Evolutionary conservation across 2,329 filamentous ascomycete genomes (phyloP).

Genomic region (Alternaria rosae): DNA sequence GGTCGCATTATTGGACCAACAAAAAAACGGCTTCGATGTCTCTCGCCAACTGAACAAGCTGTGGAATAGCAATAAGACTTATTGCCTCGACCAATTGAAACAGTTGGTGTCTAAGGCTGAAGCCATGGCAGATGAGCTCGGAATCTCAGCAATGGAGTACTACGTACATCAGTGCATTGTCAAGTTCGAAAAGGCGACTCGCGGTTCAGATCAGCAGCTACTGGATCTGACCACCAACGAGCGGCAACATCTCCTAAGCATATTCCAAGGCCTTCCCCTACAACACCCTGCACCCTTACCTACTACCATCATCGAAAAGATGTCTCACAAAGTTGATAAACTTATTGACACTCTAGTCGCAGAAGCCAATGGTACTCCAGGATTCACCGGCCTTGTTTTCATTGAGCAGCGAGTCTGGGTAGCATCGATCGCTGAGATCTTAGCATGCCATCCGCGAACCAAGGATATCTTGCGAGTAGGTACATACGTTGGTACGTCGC

Average conservation of each 20-base stretch:
- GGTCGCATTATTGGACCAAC: slow-evolving; percentile 37
- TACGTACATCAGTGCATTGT: slow-evolving; percentile 50
- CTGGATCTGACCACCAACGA: slow-evolving; percentile 46
- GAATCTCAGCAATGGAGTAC: slow-evolving; percentile 47
- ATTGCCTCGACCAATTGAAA: slow-evolving; percentile 50
- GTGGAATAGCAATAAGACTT: slow-evolving; percentile 46
- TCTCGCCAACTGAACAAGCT: slow-evolving; percentile 36
- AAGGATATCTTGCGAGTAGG: slow-evolving; percentile 50
- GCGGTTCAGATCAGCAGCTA: slow-evolving; percentile 27
- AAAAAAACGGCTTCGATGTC: slow-evolving; percentile 30
- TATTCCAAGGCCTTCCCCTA: slow-evolving; percentile 28
- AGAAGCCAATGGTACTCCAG: slow-evolving; percentile 34
- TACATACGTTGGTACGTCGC: slow-evolving; percentile 63
- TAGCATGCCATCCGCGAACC: slow-evolving; percentile 42
- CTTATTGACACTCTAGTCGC: slow-evolving; percentile 48
- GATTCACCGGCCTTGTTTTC: slow-evolving; percentile 56
- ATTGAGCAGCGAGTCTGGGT: slow-evolving; percentile 57
- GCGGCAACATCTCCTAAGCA: slow-evolving; percentile 42
- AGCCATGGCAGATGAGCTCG: slow-evolving; percentile 50
- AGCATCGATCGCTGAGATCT: slow-evolving; percentile 50
- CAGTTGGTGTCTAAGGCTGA: slow-evolving; percentile 42
- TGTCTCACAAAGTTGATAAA: slow-evolving; percentile 47
- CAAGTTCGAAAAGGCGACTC: slow-evolving; percentile 29
- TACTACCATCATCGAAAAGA: slow-evolving; percentile 21
- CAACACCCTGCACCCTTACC: neutral